These are phyloP conservation scores for Anisodus tanguticus DNA, from an alignment of 257 asterid genomes.

Conservation along the genomic window DNA sequence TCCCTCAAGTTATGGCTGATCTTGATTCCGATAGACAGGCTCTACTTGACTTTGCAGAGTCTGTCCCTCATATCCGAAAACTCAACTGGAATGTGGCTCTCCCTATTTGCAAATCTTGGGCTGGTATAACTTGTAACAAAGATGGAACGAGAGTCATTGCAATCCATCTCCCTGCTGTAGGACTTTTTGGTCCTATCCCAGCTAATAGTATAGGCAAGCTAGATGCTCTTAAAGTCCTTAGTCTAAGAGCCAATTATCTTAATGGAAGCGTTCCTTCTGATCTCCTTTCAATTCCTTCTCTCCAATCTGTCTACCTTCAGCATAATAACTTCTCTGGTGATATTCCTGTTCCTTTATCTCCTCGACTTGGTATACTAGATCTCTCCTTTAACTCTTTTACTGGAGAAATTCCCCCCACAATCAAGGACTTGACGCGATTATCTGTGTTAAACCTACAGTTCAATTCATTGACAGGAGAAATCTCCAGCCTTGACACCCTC, in stretches of 20 bases:
- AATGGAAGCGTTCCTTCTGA: constrained; percentile 73
- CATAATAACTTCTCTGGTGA: constrained; percentile 78
- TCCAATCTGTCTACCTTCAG: constrained; percentile 67
- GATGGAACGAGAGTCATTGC: constrained; percentile 62
- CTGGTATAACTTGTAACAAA: constrained; percentile 67
- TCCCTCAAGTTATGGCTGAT: constrained; percentile 45
- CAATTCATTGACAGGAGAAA: constrained; percentile 59
- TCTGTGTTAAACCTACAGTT: constrained; percentile 63
- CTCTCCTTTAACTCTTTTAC: constrained; percentile 70
- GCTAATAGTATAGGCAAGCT: constrained; percentile 61
- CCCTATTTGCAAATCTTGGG: constrained; percentile 74
- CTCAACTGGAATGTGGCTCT: constrained; percentile 65
- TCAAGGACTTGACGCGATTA: constrained; percentile 51
- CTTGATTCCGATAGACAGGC: constrained; percentile 68
- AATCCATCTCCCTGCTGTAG: constrained; percentile 80
- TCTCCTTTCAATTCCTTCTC: constrained; percentile 65
- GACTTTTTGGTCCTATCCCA: constrained; percentile 78
- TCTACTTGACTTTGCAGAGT: constrained; percentile 61
- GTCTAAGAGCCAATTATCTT: constrained; percentile 73
- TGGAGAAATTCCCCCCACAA: constrained; percentile 61
- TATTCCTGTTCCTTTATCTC: constrained; percentile 55
- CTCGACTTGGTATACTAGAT: constrained; percentile 61
- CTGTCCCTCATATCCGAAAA: constrained; percentile 69
- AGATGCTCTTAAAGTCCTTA: constrained; percentile 66
- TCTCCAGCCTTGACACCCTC: constrained; percentile 62